These are phyloP conservation scores for Elsinoe perseae DNA, from an alignment of 2,329 filamentous ascomycete genomes.

Conservation along the genomic window DNA sequence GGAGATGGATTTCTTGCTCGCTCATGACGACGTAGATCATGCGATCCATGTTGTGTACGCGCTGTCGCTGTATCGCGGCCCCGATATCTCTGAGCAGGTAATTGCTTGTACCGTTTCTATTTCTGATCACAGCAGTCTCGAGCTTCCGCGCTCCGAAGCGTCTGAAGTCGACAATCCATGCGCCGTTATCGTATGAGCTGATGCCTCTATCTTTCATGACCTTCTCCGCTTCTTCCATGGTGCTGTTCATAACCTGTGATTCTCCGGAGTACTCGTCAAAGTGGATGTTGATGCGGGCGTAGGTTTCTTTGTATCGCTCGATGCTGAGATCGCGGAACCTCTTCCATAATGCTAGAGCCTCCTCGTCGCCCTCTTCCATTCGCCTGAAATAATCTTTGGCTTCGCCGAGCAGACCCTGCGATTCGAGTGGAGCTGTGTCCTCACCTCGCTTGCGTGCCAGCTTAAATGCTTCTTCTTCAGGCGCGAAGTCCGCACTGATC, in stretches of 20 bases:
- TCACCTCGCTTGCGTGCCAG: constrained; percentile 42
- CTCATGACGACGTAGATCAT: constrained; percentile 61
- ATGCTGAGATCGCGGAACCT: constrained; percentile 58
- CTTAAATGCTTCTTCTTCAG: constrained; percentile 59
- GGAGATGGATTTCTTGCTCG: constrained; percentile 57
- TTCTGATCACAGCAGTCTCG: constrained; percentile 59
- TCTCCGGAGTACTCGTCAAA: constrained; percentile 63
- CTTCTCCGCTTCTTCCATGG: constrained; percentile 53
- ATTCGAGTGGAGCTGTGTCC: constrained; percentile 40
- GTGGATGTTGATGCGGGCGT: constrained; percentile 55
- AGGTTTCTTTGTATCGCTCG: constrained; percentile 56
- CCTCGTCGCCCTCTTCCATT: constrained; percentile 55
- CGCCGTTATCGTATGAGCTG: constrained; percentile 57
- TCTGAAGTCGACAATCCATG: constrained; percentile 60
- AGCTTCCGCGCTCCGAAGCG: constrained; percentile 59
- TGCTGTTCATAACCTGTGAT: constrained; percentile 56
- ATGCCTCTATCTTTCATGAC: constrained; percentile 53
- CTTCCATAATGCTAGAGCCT: constrained; percentile 54
- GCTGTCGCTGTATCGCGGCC: constrained; percentile 54
- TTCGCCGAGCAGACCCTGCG: constrained; percentile 44
- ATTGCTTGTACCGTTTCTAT: constrained; percentile 58
- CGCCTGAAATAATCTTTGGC: constrained; percentile 63
- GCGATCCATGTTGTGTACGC: constrained; percentile 56
- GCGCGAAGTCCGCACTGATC: constrained; percentile 57
- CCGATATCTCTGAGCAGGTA: constrained; percentile 65